Evolutionary conservation across 805 yeast species (phyloP).

Genomic region (Candida montana): DNA sequence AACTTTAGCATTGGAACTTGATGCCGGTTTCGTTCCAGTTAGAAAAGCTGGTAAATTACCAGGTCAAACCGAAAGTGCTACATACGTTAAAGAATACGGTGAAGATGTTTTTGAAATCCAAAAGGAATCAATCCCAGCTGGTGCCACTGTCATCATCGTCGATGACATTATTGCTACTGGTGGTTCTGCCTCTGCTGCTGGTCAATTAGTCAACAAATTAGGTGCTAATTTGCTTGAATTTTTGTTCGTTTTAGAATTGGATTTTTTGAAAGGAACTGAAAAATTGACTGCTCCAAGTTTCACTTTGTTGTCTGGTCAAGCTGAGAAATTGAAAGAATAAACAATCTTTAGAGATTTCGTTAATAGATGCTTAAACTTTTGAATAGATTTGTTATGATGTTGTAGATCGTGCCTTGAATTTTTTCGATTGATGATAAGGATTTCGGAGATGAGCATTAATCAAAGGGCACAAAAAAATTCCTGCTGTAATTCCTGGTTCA

Average conservation of each 20-base stretch:
- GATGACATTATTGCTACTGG: slow-evolving; percentile 99
- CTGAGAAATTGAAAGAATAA: slow-evolving; percentile 39
- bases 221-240: slow-evolving; percentile 75
- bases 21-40: slow-evolving; percentile 90
- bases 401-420: too few species aligned
- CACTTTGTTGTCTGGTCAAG: slow-evolving; percentile 82
- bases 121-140: slow-evolving; percentile 69
- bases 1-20: slow-evolving; percentile 80
- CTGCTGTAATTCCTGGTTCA: too few species aligned
- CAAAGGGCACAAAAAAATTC: too few species aligned
- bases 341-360: too few species aligned
- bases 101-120: slow-evolving; percentile 86
- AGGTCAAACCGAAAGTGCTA: slow-evolving; percentile 69
- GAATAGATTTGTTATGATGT: too few species aligned
- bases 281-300: slow-evolving; percentile 81
- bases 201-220: slow-evolving; percentile 64
- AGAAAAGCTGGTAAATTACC: slow-evolving; percentile 96
- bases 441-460: too few species aligned
- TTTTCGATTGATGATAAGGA: too few species aligned
- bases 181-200: slow-evolving; percentile 94
- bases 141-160: slow-evolving; percentile 78
- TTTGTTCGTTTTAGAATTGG: slow-evolving; percentile 88
- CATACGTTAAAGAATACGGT: slow-evolving; percentile 89
- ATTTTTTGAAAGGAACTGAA: slow-evolving; percentile 90
- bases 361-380: too few species aligned